Percentiles rank a stretch among this genome's conserved stretches.
These are phyloP conservation scores for Stagonosporopsis chrysanthemi DNA, from an alignment of 2,329 filamentous ascomycete genomes.

Conservation along the genomic window DNA sequence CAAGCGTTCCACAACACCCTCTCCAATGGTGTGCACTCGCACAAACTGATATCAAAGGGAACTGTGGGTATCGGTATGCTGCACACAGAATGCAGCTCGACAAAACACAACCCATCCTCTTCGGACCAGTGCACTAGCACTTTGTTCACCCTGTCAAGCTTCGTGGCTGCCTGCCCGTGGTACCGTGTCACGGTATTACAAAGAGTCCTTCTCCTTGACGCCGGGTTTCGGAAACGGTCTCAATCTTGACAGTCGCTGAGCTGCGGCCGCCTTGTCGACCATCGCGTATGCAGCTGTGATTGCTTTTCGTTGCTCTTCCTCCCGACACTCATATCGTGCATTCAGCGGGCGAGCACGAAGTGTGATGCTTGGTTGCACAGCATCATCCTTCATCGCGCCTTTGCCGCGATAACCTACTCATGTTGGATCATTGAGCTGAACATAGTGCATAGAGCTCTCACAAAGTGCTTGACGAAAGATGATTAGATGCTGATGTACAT, in stretches of 20 bases:
- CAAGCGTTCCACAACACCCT: constrained; percentile 5
- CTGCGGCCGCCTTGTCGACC: constrained; percentile 12
- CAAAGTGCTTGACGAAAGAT: background rate
- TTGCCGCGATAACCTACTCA: constrained; percentile 3
- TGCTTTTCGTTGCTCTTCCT: constrained; percentile 15
- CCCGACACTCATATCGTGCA: constrained; percentile 13
- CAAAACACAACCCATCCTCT: constrained; percentile 4
- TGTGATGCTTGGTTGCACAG: constrained; percentile 11
- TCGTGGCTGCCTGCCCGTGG: constrained; percentile 20
- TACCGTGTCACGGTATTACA: constrained; percentile 5
- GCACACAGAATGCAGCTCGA: constrained; percentile 5
- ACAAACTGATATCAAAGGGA: constrained; percentile 8
- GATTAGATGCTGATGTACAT: background rate
- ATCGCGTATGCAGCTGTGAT: constrained; percentile 14
- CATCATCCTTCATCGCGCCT: constrained; percentile 5
- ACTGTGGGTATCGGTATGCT: constrained; percentile 11
- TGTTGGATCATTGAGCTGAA: background rate
- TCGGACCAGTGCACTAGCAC: constrained; percentile 1
- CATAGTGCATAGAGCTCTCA: background rate
- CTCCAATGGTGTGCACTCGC: background rate
- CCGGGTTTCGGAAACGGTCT: constrained; percentile 1
- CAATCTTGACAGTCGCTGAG: constrained; percentile 4
- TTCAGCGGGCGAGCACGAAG: constrained; percentile 6
- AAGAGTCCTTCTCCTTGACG: constrained; percentile 2
- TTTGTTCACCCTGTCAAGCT: constrained; percentile 15